These are phyloP conservation scores for Sonneratia caseolaris DNA, from an alignment of 345 rosid genomes.

Conservation along the genomic window DNA sequence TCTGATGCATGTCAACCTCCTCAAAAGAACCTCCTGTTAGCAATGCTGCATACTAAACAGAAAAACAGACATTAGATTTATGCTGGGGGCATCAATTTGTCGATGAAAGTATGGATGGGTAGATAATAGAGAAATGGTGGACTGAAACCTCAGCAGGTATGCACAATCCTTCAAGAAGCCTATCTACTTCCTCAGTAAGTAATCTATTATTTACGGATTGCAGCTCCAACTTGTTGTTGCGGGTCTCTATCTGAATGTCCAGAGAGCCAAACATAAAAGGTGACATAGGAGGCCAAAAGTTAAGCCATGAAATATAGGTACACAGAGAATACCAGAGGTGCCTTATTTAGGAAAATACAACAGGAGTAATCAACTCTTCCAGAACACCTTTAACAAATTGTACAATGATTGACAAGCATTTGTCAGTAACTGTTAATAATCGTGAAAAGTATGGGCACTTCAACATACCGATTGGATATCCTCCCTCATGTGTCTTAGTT, in stretches of 20 bases:
- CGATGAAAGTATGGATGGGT: not conserved
- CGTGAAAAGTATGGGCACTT: not conserved
- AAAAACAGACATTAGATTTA: constrained; percentile 7
- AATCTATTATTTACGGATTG: constrained; percentile 87
- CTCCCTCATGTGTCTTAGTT: constrained; percentile 99
- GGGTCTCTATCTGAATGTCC: constrained; percentile 76
- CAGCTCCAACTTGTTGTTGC: constrained; percentile 96
- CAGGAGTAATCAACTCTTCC: not conserved
- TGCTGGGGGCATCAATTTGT: constrained; percentile 9
- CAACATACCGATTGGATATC: constrained; percentile 80
- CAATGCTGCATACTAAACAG: constrained; percentile 71
- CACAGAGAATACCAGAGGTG: not conserved
- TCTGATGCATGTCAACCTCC: constrained; percentile 77
- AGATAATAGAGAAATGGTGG: not conserved
- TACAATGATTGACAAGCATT: not conserved
- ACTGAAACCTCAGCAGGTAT: constrained; percentile 74
- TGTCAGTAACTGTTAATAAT: not conserved
- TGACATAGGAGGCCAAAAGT: not conserved
- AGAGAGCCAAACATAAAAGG: not conserved
- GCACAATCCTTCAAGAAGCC: constrained; percentile 65
- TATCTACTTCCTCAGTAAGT: constrained; percentile 88
- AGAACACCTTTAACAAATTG: not conserved
- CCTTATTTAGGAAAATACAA: not conserved
- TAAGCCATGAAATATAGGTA: not conserved
- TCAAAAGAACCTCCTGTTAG: constrained; percentile 89